Conservation (phyloP, 352 stramenopile genomes). For the Globisporangium cederbergense region DNA sequence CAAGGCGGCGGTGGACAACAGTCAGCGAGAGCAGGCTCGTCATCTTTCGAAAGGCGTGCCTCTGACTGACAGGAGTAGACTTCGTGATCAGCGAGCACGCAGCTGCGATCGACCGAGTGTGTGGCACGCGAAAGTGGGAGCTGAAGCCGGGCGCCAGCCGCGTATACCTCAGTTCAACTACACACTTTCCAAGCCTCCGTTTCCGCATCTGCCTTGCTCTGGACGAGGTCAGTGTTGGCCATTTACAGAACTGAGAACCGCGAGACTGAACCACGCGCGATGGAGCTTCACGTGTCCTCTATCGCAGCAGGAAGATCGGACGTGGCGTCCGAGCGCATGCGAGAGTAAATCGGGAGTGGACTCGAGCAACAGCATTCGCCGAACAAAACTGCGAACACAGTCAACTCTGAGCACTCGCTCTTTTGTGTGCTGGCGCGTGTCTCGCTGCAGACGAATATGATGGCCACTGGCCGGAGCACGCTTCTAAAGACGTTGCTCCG, state of each 20-base stretch:
- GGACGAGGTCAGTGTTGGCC: too few relatives aligned
- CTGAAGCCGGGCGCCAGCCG: neutral
- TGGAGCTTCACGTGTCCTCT: neutral
- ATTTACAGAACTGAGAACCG: too few relatives aligned
- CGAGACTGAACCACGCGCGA: too few relatives aligned
- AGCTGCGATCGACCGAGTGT: conserved; percentile 2
- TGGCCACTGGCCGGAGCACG: neutral
- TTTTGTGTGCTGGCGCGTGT: neutral
- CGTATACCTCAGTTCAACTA: neutral
- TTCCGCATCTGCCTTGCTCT: neutral
- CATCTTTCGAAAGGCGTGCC: neutral
- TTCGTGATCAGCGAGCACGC: neutral
- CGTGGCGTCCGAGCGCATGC: too few relatives aligned
- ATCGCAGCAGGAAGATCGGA: too few relatives aligned
- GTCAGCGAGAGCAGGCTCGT: conserved; percentile 1
- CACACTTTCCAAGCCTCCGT: neutral
- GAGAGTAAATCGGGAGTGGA: neutral
- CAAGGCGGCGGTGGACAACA: neutral
- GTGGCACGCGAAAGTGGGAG: conserved; percentile 1
- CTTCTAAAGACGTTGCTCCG: neutral
- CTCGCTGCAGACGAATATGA: neutral
- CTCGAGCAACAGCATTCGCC: neutral
- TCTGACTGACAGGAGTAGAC: conserved; percentile 1
- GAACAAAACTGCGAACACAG: neutral
- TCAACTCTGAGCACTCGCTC: neutral